Base-by-base conservation (phyloP, 352 stramenopile genomes). In the Elongisporangium undulatum region DNA sequence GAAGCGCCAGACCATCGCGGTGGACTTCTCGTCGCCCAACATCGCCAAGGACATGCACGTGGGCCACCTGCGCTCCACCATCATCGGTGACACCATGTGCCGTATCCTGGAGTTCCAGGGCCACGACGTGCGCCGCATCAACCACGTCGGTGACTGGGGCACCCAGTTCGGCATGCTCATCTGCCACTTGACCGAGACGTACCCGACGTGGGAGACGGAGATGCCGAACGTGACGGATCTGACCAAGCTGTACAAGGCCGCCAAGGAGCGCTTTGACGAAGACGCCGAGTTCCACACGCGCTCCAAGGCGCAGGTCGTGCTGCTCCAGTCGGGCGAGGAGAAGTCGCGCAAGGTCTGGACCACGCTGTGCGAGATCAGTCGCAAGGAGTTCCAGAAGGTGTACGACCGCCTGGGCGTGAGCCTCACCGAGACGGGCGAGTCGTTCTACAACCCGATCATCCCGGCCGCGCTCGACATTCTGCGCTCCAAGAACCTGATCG, bases 161-260 rank as follows among this genome's bases (percentile, higher is more conserved):
- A 93, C 86, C 15, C 97, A 99, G 75, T 99, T 99, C 68, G 98
- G 97, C 49, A 99, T 99, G 98, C 85, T 99, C 13, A 99, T 99
- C 75, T 96, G 97, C 69, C 97, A 99, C 75, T 82, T 99, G 52
- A 98, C 97, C 57, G 97, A 99, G 67, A 95, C 96, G 63, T 99
- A 98, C 77, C 97, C 59, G 70, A 97, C 75, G 78, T 98, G 79
- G 85, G 80, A 97, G 67, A 68, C 82, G 51, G 68, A 94, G 89
- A 72, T 96, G 64, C 95, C 96, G 16, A 96, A 99, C 67, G 98
- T 99, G 71, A 94, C 82, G 20, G 96, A 99, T 74, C 79, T 99
- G 55, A 99, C 97, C 19, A 74, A 85, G 68, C 67, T 92, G 51
- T 92, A 95, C 79, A 93, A 95, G 83, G 82, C 80, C 22, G 86